Conservation (phyloP, 1,284 basidiomycete genomes). For the Rhizoctonia solani region DNA sequence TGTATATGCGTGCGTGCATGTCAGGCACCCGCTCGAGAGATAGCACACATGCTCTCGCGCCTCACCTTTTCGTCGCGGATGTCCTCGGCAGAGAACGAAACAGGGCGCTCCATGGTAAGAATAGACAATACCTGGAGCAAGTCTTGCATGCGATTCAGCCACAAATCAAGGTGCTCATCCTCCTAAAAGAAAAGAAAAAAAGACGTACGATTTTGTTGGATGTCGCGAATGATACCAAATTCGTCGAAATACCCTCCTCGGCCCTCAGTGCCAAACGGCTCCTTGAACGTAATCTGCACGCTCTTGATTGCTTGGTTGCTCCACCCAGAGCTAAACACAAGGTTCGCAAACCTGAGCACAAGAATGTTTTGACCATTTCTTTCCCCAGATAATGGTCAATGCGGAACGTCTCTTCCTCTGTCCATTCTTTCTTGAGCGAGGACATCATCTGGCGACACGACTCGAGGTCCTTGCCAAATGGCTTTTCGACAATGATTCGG, state of each 20-base stretch:
- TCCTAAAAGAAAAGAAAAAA: slow-evolving; percentile 23
- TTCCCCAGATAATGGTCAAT: slow-evolving; percentile 98
- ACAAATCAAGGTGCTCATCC: slow-evolving; percentile 45
- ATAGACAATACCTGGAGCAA: slow-evolving; percentile 90
- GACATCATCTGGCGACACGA: slow-evolving; percentile 81
- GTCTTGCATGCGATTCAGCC: slow-evolving; percentile 55
- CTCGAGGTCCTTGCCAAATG: slow-evolving; percentile 91
- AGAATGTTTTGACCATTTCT: slow-evolving; percentile 99
- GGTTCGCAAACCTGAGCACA: slow-evolving; percentile 90
- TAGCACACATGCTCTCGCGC: slow-evolving; percentile 34
- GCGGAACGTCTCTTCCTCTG: slow-evolving; percentile 94
- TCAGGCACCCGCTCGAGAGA: slow-evolving; percentile 12
- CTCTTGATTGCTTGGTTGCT: slow-evolving; percentile 94
- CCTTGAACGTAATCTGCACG: slow-evolving; percentile 98
- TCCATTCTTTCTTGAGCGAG: slow-evolving; percentile 84
- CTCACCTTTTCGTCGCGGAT: slow-evolving; percentile 93
- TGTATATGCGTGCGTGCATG: slow-evolving; percentile 44
- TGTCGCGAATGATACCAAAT: slow-evolving; percentile 95
- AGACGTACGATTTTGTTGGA: slow-evolving; percentile 86
- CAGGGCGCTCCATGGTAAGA: slow-evolving; percentile 93
- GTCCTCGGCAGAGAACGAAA: slow-evolving; percentile 95
- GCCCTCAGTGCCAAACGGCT: slow-evolving; percentile 95
- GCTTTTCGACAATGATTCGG: slow-evolving; percentile 95
- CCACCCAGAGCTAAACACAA: slow-evolving; percentile 84
- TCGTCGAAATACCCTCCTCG: slow-evolving; percentile 98